Evolutionary conservation across 768 basidiomycete genomes (phyloP).

Genomic region (Phylloporus sp.): DNA sequence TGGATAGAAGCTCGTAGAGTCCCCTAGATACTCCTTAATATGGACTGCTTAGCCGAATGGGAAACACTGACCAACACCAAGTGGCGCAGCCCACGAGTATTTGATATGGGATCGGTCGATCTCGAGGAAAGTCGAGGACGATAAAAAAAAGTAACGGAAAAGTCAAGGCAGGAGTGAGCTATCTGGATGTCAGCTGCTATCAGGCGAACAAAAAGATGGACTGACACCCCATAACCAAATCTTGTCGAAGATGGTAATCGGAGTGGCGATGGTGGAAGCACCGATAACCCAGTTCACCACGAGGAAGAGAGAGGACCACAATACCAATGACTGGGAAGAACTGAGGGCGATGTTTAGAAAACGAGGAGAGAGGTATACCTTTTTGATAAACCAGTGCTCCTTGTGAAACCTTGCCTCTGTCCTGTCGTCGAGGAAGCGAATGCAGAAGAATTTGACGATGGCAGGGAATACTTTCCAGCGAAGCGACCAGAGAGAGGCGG

Average conservation of each 20-base stretch:
- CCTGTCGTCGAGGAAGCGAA: constrained; percentile 57
- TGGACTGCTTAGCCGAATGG: not conserved
- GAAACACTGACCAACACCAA: constrained; percentile 54
- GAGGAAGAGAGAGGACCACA: constrained; percentile 62
- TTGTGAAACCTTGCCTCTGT: constrained; percentile 46
- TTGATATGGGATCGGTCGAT: constrained; percentile 57
- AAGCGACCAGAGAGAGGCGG: constrained; percentile 37
- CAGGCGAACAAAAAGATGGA: constrained; percentile 13
- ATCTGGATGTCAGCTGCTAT: not conserved
- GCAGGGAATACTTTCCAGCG: constrained; percentile 57
- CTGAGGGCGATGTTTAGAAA: constrained; percentile 1
- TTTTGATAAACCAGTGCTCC: constrained; percentile 72
- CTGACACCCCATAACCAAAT: constrained; percentile 55
- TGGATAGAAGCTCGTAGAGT: constrained; percentile 53
- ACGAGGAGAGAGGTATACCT: constrained; percentile 29
- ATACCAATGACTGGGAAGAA: constrained; percentile 41
- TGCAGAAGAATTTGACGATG: constrained; percentile 52
- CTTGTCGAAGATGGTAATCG: constrained; percentile 47
- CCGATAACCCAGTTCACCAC: constrained; percentile 67
- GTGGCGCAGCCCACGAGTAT: constrained; percentile 49
- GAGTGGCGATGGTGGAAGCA: constrained; percentile 44
- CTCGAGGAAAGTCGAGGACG: constrained; percentile 67
- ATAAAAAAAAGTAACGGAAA: constrained; percentile 63
- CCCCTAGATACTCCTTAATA: constrained; percentile 36
- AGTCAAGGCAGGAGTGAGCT: constrained; percentile 56